Conservation (phyloP, 1,284 basidiomycete genomes). For the Boletus semigastroideus region DNA sequence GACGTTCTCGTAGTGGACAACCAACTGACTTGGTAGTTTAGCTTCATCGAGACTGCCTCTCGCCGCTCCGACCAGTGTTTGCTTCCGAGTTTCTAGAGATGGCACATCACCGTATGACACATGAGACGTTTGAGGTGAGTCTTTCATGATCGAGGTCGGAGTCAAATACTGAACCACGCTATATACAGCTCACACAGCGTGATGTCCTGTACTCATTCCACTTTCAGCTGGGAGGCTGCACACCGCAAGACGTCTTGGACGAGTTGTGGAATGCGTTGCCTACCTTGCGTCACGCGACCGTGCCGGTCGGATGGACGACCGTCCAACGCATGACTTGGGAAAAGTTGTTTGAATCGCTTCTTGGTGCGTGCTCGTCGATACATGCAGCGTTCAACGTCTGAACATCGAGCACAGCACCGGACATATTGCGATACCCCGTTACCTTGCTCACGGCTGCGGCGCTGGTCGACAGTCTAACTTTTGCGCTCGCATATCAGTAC, state of each 20-base stretch:
- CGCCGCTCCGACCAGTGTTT: slow-evolving; percentile 51
- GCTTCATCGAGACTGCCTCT: slow-evolving; percentile 63
- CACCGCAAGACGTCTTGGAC: slow-evolving; percentile 56
- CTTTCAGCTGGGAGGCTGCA: slow-evolving; percentile 49
- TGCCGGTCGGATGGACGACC: slow-evolving; percentile 42
- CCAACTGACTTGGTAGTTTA: slow-evolving; percentile 21
- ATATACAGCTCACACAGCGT: slow-evolving; percentile 50
- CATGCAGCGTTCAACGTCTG: background rate
- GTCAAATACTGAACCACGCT: background rate
- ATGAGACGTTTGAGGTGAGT: slow-evolving; percentile 52
- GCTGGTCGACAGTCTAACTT: slow-evolving; percentile 43
- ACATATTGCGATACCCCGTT: slow-evolving; percentile 49
- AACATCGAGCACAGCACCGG: slow-evolving; percentile 39
- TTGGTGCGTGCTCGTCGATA: slow-evolving; percentile 35
- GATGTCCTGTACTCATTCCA: slow-evolving; percentile 50
- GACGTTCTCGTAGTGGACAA: background rate
- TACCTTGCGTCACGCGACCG: slow-evolving; percentile 42
- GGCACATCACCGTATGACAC: slow-evolving; percentile 44
- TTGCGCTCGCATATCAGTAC: slow-evolving; percentile 38
- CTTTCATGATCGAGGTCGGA: background rate
- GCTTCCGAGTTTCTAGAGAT: slow-evolving; percentile 49
- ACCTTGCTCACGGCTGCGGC: slow-evolving; percentile 52
- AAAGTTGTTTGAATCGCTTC: slow-evolving; percentile 44
- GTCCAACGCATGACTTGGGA: slow-evolving; percentile 50
- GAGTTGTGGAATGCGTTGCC: slow-evolving; percentile 58